Evolutionary conservation across 1,139 yeast species (phyloP).

Genomic region (Debaryomyces singareniensis): DNA sequence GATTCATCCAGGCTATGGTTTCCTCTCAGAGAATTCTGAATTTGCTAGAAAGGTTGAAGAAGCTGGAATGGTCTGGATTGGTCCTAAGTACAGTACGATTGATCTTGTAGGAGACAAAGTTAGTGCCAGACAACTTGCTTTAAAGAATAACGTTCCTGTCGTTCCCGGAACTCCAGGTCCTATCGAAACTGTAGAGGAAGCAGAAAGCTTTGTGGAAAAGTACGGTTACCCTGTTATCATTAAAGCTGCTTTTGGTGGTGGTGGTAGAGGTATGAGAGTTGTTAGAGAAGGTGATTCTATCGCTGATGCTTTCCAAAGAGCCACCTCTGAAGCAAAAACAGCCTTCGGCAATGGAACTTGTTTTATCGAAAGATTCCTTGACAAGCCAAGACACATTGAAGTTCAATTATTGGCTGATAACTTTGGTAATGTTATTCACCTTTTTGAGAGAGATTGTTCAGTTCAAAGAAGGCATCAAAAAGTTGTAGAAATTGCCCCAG

Average conservation of each 20-base stretch:
- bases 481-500: constrained; percentile 99
- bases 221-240: constrained; percentile 95
- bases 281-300: constrained; percentile 95
- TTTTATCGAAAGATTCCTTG: constrained; percentile 91
- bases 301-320: constrained; percentile 87
- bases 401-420: constrained; percentile 93
- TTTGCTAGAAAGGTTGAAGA: constrained; percentile 90
- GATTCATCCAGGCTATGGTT: constrained; percentile 99
- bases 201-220: constrained; percentile 66
- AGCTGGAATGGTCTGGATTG: constrained; percentile 93
- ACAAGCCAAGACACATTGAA: constrained; percentile 96
- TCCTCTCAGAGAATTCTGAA: constrained; percentile 88
- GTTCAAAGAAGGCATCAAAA: constrained; percentile 99
- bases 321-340: constrained; percentile 88
- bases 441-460: constrained; percentile 97
- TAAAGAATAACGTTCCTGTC: constrained; percentile 75
- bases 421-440: constrained; percentile 90
- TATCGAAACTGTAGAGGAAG: constrained; percentile 74
- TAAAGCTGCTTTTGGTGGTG: constrained; percentile 99
- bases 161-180: constrained; percentile 99
- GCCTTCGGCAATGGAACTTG: constrained; percentile 98
- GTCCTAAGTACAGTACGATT: constrained; percentile 83
- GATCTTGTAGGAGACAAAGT: constrained; percentile 99
- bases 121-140: constrained; percentile 84
- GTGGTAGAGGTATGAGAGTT: constrained; percentile 99